Percentiles rank a stretch among this genome's conserved stretches.
These are phyloP conservation scores for Monosporascus ibericus DNA, from an alignment of 2,329 filamentous ascomycete species.

Conservation along the genomic window DNA sequence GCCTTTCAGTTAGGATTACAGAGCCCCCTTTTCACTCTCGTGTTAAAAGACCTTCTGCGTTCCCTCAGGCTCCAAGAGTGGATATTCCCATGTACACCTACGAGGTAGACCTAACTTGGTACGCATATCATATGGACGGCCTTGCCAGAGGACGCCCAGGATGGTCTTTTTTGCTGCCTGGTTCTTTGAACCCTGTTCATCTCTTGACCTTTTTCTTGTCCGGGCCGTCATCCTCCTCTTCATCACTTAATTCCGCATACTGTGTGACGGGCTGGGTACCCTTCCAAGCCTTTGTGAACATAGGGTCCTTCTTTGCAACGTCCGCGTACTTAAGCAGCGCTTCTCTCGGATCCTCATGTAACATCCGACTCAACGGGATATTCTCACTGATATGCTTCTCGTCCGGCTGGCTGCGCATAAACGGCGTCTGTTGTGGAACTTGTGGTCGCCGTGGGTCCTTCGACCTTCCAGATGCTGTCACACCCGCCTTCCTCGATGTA, in stretches of 20 bases:
- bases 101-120: too few relatives aligned
- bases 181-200: slow-evolving; percentile 24
- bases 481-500: slow-evolving; percentile 55
- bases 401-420: slow-evolving; percentile 84
- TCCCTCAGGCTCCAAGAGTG: too few relatives aligned
- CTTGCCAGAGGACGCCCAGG: too few relatives aligned
- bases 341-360: slow-evolving; percentile 93
- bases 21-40: too few relatives aligned
- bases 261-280: slow-evolving; percentile 87
- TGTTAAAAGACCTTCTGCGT: too few relatives aligned
- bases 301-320: slow-evolving; percentile 82
- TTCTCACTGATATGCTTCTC: slow-evolving; percentile 82
- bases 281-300: slow-evolving; percentile 93
- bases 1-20: too few relatives aligned
- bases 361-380: slow-evolving; percentile 85
- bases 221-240: slow-evolving; percentile 64
- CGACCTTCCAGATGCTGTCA: slow-evolving; percentile 71
- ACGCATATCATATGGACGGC: too few relatives aligned
- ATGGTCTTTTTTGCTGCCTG: too few relatives aligned
- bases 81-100: too few relatives aligned
- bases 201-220: slow-evolving; percentile 59
- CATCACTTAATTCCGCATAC: slow-evolving; percentile 84
- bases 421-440: slow-evolving; percentile 78
- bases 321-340: slow-evolving; percentile 93
- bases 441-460: slow-evolving; percentile 79